Percentiles rank a stretch among this genome's conserved stretches.
These are phyloP conservation scores for Paecilomyces variotii DNA, from an alignment of 2,329 filamentous ascomycete species.

Conservation along the genomic window DNA sequence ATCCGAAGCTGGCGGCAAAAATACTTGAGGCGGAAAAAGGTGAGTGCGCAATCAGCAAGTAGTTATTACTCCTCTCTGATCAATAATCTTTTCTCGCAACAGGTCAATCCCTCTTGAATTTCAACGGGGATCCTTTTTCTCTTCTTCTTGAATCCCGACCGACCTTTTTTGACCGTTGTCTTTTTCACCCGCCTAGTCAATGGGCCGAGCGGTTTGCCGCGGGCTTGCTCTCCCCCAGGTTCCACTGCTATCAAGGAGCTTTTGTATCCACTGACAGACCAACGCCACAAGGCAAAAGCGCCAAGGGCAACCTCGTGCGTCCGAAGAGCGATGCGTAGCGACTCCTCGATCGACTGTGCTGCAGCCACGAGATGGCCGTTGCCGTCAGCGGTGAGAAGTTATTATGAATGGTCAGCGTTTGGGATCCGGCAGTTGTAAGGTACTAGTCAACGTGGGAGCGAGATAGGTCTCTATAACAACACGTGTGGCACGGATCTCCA, in stretches of 20 bases:
- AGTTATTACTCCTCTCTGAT: background rate
- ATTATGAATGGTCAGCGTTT: background rate
- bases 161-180: conserved; percentile 6
- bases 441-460: background rate
- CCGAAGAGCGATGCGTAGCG: background rate
- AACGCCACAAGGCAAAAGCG: background rate
- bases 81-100: background rate
- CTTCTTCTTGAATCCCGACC: background rate
- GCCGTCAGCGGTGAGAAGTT: background rate
- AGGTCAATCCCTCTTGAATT: background rate
- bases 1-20: background rate
- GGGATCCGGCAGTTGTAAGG: background rate
- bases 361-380: background rate
- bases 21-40: background rate
- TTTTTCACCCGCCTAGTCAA: conserved; percentile 8
- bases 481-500: background rate
- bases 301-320: background rate
- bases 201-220: conserved; percentile 5
- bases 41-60: background rate
- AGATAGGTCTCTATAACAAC: background rate
- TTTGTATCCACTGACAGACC: background rate
- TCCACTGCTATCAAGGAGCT: background rate
- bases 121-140: background rate
- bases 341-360: background rate
- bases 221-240: conserved; percentile 16